Percentiles rank a stretch among this genome's conserved stretches.
Evolutionary conservation across 768 basidiomycete species (phyloP).

Genomic region (Kwoniella europaea): DNA sequence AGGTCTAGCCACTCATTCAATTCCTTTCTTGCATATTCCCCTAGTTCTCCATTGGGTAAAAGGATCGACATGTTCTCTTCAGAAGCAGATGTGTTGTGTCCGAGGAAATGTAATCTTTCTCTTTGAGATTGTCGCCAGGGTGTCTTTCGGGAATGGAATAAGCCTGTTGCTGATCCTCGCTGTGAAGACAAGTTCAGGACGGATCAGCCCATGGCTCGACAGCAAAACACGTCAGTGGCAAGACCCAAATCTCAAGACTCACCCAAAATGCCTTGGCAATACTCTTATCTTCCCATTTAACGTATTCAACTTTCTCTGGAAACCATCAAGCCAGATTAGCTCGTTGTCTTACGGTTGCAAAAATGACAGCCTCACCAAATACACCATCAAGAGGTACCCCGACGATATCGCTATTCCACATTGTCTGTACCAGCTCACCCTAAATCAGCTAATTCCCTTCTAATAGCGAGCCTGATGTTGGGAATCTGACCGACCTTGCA

Average conservation of each 20-base stretch:
- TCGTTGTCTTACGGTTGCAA: neutral
- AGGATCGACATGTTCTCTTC: conserved; percentile 26
- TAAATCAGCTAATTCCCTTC: neutral
- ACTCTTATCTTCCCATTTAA: conserved; percentile 44
- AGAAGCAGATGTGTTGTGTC: conserved; percentile 19
- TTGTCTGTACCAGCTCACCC: conserved; percentile 11
- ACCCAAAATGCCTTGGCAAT: conserved; percentile 53
- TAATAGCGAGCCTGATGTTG: neutral
- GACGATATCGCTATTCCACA: conserved; percentile 44
- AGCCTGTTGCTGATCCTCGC: conserved; percentile 52
- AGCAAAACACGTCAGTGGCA: neutral
- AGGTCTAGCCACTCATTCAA: conserved; percentile 50
- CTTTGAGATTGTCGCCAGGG: conserved; percentile 50
- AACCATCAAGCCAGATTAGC: neutral
- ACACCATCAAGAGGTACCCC: conserved; percentile 46
- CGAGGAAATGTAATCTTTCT: conserved; percentile 44
- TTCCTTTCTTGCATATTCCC: conserved; percentile 26
- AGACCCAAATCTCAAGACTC: conserved; percentile 1
- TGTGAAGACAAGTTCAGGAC: neutral
- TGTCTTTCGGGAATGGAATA: conserved; percentile 40
- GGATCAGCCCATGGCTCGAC: conserved; percentile 31
- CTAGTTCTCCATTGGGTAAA: conserved; percentile 25
- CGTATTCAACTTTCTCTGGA: conserved; percentile 40
- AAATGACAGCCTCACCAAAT: conserved; percentile 25
- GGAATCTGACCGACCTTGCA: conserved; percentile 25